Evolutionary conservation across 2,329 filamentous ascomycete genomes (phyloP).

Genomic region (Dothideomycetes sp.): DNA sequence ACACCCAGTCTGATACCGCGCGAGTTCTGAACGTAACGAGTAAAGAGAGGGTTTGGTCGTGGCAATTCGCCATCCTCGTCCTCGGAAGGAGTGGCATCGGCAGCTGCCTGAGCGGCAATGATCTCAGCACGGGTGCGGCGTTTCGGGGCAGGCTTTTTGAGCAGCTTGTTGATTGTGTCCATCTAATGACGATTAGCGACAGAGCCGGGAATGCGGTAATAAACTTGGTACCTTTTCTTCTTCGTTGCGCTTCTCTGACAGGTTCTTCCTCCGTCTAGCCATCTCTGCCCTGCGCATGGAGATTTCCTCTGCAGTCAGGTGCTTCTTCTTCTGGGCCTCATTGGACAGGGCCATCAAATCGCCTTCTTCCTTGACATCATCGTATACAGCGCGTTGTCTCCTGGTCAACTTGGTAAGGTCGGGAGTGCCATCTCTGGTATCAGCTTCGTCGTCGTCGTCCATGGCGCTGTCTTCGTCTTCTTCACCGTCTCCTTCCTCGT

Average conservation of each 20-base stretch:
- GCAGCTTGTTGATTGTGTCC: slow-evolving; percentile 83
- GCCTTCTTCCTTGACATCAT: slow-evolving; percentile 31
- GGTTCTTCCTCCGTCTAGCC: slow-evolving; percentile 61
- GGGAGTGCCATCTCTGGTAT: slow-evolving; percentile 39
- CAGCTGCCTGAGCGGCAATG: slow-evolving; percentile 28
- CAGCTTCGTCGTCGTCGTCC: slow-evolving; percentile 29
- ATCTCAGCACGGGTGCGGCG: slow-evolving; percentile 38
- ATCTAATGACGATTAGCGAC: too few relatives aligned
- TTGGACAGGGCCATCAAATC: slow-evolving; percentile 43
- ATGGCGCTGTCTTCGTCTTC: slow-evolving; percentile 23
- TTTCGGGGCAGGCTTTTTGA: slow-evolving; percentile 77
- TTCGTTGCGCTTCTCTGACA: slow-evolving; percentile 67
- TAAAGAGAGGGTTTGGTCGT: slow-evolving; percentile 45
- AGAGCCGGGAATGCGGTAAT: too few relatives aligned
- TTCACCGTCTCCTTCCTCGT: slow-evolving; percentile 30
- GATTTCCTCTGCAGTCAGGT: slow-evolving; percentile 61
- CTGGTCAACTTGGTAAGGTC: slow-evolving; percentile 58
- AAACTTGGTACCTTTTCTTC: slow-evolving; percentile 70
- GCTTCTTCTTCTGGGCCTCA: slow-evolving; percentile 62
- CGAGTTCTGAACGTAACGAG: slow-evolving; percentile 61
- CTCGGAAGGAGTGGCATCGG: slow-evolving; percentile 40
- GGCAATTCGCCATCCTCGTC: slow-evolving; percentile 16
- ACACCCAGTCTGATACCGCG: slow-evolving; percentile 53
- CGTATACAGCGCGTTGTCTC: slow-evolving; percentile 50
- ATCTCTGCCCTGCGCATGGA: slow-evolving; percentile 64